Evolutionary conservation across 1,284 basidiomycete genomes (phyloP).

Genomic region (Inonotus hispidus): DNA sequence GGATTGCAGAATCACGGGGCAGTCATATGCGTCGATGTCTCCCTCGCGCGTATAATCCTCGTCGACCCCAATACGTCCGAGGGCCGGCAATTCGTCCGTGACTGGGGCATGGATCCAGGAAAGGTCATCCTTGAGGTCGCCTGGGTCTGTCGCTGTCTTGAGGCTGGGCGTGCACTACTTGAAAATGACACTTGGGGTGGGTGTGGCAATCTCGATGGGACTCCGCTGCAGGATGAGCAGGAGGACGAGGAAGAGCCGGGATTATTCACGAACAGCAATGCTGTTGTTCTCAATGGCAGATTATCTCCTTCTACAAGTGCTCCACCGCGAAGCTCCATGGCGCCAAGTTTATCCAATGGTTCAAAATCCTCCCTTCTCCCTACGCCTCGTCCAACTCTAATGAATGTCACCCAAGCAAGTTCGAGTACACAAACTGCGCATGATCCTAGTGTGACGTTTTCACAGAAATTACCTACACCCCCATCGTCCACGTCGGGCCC

Average conservation of each 20-base stretch:
- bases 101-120: slow-evolving; percentile 45
- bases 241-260: slow-evolving; percentile 21
- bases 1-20: slow-evolving; percentile 47
- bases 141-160: slow-evolving; percentile 41
- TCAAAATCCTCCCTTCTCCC: neutral
- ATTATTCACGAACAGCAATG: slow-evolving; percentile 25
- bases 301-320: neutral
- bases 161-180: slow-evolving; percentile 37
- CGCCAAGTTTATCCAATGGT: neutral
- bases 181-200: slow-evolving; percentile 53
- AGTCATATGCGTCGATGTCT: slow-evolving; percentile 39
- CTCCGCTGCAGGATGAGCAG: slow-evolving; percentile 30
- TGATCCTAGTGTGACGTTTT: neutral
- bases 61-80: slow-evolving; percentile 47
- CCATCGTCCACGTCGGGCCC: neutral
- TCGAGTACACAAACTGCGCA: neutral
- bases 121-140: slow-evolving; percentile 43
- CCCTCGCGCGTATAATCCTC: slow-evolving; percentile 48
- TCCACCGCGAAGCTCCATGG: neutral
- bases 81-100: slow-evolving; percentile 47
- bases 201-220: slow-evolving; percentile 40
- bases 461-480: neutral
- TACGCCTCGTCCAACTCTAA: slow-evolving; percentile 2
- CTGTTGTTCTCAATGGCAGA: slow-evolving; percentile 6
- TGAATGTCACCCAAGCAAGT: neutral